Conservation (phyloP, 495 filamentous ascomycete genomes). For the Neurospora sp. region DNA sequence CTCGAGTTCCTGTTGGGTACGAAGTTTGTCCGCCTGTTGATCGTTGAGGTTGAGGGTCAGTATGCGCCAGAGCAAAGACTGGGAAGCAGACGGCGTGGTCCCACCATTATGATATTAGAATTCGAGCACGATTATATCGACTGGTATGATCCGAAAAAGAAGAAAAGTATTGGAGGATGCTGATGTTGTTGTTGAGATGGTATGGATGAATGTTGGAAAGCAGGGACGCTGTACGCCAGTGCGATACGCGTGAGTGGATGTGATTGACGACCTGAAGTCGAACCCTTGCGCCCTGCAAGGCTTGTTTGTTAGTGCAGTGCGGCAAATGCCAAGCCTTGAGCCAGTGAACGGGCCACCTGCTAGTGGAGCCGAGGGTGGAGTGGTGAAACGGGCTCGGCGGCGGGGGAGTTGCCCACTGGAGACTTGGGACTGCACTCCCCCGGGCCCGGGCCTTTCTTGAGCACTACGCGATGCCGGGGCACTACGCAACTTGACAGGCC, state of each 20-base stretch:
- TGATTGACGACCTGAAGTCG: neutral
- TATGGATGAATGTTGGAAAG: neutral
- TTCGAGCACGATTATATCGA: neutral
- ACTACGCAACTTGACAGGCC: neutral
- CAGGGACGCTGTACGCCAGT: neutral
- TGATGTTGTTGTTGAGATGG: neutral
- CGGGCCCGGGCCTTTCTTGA: neutral
- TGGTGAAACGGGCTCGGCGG: neutral
- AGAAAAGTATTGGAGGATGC: neutral
- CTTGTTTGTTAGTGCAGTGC: neutral
- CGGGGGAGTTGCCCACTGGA: neutral
- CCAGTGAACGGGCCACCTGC: neutral
- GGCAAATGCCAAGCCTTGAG: neutral
- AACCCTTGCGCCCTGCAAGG: neutral
- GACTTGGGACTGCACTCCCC: neutral
- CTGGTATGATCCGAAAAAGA: neutral
- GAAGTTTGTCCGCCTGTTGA: slow-evolving; percentile 83
- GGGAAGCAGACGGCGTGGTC: neutral
- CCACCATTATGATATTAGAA: neutral
- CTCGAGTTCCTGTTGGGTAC: slow-evolving; percentile 94
- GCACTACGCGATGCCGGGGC: neutral
- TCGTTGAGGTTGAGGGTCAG: neutral
- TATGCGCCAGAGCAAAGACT: neutral
- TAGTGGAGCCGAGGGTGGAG: neutral
- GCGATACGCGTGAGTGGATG: neutral